Evolutionary conservation across 2,329 filamentous ascomycete species (phyloP).

Genomic region (Botrytis pseudocinerea): DNA sequence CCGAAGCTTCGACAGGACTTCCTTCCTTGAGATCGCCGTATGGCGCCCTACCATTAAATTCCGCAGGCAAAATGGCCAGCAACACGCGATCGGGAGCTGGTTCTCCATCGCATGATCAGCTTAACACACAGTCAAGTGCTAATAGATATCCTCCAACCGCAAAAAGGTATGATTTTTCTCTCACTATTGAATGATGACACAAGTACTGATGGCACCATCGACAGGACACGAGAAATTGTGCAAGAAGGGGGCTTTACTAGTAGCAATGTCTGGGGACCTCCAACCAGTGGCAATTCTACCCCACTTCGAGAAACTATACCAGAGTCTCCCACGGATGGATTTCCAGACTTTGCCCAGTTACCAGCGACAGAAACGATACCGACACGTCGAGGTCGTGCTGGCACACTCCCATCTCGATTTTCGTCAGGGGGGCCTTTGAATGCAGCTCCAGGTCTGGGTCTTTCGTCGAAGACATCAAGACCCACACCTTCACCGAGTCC

Average conservation of each 20-base stretch:
- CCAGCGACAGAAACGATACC: slow-evolving; percentile 66
- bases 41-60: slow-evolving; percentile 64
- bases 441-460: slow-evolving; percentile 46
- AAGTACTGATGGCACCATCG: slow-evolving; percentile 23
- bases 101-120: slow-evolving; percentile 86
- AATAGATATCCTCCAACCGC: slow-evolving; percentile 77
- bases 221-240: slow-evolving; percentile 89
- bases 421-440: slow-evolving; percentile 69
- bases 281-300: slow-evolving; percentile 93
- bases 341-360: slow-evolving; percentile 81
- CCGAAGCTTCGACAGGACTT: slow-evolving; percentile 66
- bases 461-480: slow-evolving; percentile 74
- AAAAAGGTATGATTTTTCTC: slow-evolving; percentile 70
- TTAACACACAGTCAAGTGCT: slow-evolving; percentile 50
- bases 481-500: slow-evolving; percentile 85
- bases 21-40: slow-evolving; percentile 68
- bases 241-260: slow-evolving; percentile 73
- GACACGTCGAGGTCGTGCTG: slow-evolving; percentile 78
- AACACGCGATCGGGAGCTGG: slow-evolving; percentile 79
- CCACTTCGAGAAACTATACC: slow-evolving; percentile 96
- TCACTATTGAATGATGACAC: neutral
- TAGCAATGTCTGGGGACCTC: slow-evolving; percentile 84
- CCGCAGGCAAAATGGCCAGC: slow-evolving; percentile 58
- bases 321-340: slow-evolving; percentile 93
- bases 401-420: slow-evolving; percentile 94